These are phyloP conservation scores for Amesomyces nigricolor DNA, from an alignment of 2,329 filamentous ascomycete species.

Conservation along the genomic window DNA sequence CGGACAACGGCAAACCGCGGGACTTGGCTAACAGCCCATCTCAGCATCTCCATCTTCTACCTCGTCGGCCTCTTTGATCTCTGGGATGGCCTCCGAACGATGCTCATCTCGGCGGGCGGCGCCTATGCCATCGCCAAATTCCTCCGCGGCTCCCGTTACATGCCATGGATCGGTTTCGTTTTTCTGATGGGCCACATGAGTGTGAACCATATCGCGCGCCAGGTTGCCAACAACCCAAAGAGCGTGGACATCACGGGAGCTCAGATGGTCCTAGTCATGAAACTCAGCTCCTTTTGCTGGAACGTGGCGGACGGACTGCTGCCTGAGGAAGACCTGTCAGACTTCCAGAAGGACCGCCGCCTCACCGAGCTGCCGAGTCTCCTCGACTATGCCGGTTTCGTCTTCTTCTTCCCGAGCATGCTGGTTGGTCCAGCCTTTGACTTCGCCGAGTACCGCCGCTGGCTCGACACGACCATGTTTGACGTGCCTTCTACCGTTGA, in stretches of 20 bases:
- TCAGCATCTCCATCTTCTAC: conserved; percentile 78
- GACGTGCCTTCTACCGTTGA: conserved; percentile 76
- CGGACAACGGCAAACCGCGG: not conserved
- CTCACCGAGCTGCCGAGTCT: conserved; percentile 67
- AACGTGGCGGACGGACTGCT: conserved; percentile 90
- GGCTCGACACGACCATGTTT: conserved; percentile 94
- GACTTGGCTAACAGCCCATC: conserved; percentile 7
- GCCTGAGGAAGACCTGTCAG: conserved; percentile 71
- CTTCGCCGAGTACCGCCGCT: conserved; percentile 84
- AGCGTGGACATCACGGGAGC: conserved; percentile 84
- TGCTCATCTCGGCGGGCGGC: conserved; percentile 71
- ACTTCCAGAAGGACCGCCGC: conserved; percentile 77
- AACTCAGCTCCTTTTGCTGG: conserved; percentile 94
- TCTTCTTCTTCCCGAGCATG: conserved; percentile 90
- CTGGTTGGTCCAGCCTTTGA: conserved; percentile 91
- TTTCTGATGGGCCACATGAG: conserved; percentile 97
- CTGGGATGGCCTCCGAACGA: conserved; percentile 75
- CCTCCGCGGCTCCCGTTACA: conserved; percentile 73
- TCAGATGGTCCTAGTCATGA: conserved; percentile 99
- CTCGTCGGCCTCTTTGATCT: conserved; percentile 89
- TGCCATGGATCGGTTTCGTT: conserved; percentile 95
- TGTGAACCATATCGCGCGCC: conserved; percentile 77
- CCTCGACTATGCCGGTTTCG: conserved; percentile 82
- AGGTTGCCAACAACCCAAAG: conserved; percentile 60
- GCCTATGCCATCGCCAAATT: conserved; percentile 80